Evolutionary conservation across 139 green algal genomes (phyloP), one percentile per base, ranked within the genome.

Genomic region (Mesotaenium endlicherianum): DNA sequence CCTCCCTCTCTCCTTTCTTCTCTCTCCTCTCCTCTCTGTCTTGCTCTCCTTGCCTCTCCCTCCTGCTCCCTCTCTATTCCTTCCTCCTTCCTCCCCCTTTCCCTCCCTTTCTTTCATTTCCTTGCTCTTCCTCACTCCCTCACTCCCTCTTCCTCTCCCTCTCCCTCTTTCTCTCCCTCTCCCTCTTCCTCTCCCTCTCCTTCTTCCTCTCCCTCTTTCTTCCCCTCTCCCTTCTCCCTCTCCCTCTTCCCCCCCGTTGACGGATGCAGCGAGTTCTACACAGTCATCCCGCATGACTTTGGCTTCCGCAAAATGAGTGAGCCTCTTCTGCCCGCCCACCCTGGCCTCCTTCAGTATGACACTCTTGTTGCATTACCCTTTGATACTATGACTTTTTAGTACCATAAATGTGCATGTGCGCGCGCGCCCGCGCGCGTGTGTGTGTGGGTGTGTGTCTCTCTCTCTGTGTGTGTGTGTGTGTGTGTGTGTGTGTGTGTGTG

Each of bases 201-300:
- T 11, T 72, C 6, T 72, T 72, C 5, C 60, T 72, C 60, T 47
- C 60, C 26, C 26, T 20, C 20, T 64, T 64, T 26, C 26, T 64
- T 64, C 20, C 20, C 26, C 26, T 64, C 53, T 20, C 26, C 26
- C 26, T 64, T 34, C 50, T 34, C 50, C 41, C 11, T 72, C 20
- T 6, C 11, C 8, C 43, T 72, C 41, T 72, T 72, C 20, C 11
- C 60, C 36, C 60, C 11, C 41, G 5, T 72, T n/a, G n/a, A n/a
- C n/a, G n/a, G n/a, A n/a, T 72, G 60, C 75, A 82, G 75, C 58
- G 77, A 90, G 40, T 75, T 90, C 11, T 80, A 88, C 41, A 45
- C 69, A 16, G 70, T 80, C 1, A 47, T 89, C 11, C 20, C 58
- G 1, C 36, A 77, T 2, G 53, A 75, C 6, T 69, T 49, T 3